A percentile compares a stretch with the other conserved stretches of the same genome.
These are phyloP conservation scores for Cryptococcus depauperatus DNA, from an alignment of 1,284 basidiomycete genomes.

Conservation along the genomic window DNA sequence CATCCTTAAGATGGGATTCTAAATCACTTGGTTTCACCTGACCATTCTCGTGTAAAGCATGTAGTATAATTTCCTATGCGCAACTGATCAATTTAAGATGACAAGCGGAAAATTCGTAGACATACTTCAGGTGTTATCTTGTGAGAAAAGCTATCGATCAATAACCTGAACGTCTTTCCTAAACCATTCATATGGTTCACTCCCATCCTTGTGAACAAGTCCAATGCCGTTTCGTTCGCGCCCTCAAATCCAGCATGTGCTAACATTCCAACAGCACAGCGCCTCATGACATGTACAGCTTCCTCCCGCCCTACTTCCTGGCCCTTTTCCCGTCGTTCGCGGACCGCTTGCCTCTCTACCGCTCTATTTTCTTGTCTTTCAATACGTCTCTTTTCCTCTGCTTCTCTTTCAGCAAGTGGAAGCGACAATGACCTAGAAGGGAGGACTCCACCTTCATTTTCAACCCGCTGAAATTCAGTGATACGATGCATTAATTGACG, in stretches of 20 bases:
- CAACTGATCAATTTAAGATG: not conserved
- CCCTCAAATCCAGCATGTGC: slow-evolving; percentile 88
- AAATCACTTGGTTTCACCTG: slow-evolving; percentile 65
- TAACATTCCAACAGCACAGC: slow-evolving; percentile 55
- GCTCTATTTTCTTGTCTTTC: slow-evolving; percentile 18
- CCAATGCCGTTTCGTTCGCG: slow-evolving; percentile 58
- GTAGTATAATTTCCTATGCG: slow-evolving; percentile 76
- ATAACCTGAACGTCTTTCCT: slow-evolving; percentile 72
- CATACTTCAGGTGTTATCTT: slow-evolving; percentile 72
- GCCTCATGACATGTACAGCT: slow-evolving; percentile 33
- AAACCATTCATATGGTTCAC: slow-evolving; percentile 77
- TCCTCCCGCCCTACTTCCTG: slow-evolving; percentile 38
- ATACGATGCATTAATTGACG: slow-evolving; percentile 27
- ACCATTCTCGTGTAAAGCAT: slow-evolving; percentile 81
- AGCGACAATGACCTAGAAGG: slow-evolving; percentile 20
- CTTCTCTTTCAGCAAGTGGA: slow-evolving; percentile 11
- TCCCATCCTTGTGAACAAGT: slow-evolving; percentile 70
- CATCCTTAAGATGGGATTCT: slow-evolving; percentile 80
- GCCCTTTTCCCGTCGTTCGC: slow-evolving; percentile 22
- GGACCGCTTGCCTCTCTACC: not conserved
- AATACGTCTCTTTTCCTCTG: slow-evolving; percentile 2
- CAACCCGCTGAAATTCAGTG: slow-evolving; percentile 34
- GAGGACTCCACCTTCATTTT: slow-evolving; percentile 30
- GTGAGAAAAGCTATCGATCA: slow-evolving; percentile 69
- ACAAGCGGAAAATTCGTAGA: slow-evolving; percentile 2